Evolutionary conservation across 306 rosid genomes (phyloP), one percentile per base, ranked within the genome.

Genomic region (Sesbania bispinosa): DNA sequence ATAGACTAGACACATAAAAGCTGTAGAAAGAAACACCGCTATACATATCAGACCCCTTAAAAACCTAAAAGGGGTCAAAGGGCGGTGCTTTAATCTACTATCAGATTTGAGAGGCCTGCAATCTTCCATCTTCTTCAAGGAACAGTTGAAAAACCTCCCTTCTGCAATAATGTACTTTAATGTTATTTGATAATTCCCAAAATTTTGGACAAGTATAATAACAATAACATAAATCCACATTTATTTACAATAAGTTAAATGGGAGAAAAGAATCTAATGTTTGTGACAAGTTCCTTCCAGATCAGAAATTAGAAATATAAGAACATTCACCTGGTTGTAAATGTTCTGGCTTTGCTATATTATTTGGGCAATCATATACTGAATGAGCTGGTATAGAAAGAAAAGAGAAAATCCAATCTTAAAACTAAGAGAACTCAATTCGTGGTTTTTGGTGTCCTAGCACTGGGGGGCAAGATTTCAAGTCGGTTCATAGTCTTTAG

Each of bases 1-100:
- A 78, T 85, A 95, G 47, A 80, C 92, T 67, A 95, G 65, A 69
- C 86, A 83, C 66, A 81, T 85, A 78, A 86, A 89, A 38, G 97
- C 97, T 5, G 99, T 91, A 0, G 96, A 89, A 54, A 95, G 67
- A 79, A 83, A 89, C 86, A 95, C 97, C 77, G 69, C 83, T 66
- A 95, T 78, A 66, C 99, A 95, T 48, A 85, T 13, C 59, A 89
- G 15, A 45, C 99, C 97, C 82, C 99, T 88, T 58, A 89, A 52
- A 14, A 81, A 26, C 78, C 93, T 86, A 79, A 84, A 16, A 18
- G 86, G 85, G 67, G 92, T 86, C 79, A 94, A 58, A 64, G 90
- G 83, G 29, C 84, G 88, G 73, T 86, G 92, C 82, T 85, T 94
- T 72, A 77, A 57, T 74, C 20, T 73, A 60, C 21, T 65, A 71